A percentile compares a stretch with the other conserved stretches of the same genome.
These are phyloP conservation scores for Dendrothele bispora DNA, from an alignment of 768 basidiomycete species.

Conservation along the genomic window DNA sequence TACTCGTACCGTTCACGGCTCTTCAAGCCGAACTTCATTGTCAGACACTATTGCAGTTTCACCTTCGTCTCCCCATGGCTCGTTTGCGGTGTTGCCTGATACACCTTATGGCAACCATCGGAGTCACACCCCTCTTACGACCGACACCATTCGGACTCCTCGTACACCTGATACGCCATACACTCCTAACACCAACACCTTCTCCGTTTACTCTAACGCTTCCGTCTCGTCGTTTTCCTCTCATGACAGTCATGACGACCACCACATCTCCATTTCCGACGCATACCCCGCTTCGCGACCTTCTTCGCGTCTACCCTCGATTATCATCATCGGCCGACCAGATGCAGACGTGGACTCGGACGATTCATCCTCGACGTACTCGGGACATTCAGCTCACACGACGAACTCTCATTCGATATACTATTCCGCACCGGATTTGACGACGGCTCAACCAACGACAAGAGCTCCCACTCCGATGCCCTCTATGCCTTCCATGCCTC, in stretches of 20 bases:
- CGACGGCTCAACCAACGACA: not conserved
- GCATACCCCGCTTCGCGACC: not conserved
- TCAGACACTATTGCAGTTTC: not conserved
- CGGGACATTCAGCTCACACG: not conserved
- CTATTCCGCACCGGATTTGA: not conserved
- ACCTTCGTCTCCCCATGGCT: not conserved
- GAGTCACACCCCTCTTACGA: not conserved
- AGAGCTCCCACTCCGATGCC: too few species aligned
- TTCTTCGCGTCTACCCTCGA: not conserved
- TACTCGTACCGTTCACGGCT: not conserved
- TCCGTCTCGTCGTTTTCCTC: not conserved
- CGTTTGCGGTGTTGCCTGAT: not conserved
- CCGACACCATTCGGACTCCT: not conserved
- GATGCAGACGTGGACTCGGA: not conserved
- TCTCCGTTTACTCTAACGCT: not conserved
- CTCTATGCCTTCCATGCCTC: not conserved
- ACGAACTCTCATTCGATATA: not conserved
- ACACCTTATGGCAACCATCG: too few species aligned
- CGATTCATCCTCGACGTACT: not conserved
- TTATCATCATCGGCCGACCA: too few species aligned
- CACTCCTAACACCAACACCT: not conserved
- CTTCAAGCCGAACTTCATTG: not conserved
- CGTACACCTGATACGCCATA: not conserved
- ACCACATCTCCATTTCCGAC: constrained; percentile 4
- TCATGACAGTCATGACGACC: not conserved